A percentile compares a stretch with the other conserved stretches of the same genome.
phyloP scores from a whole-genome alignment of 257 asterid species.

The Solanum piurae region DNA sequence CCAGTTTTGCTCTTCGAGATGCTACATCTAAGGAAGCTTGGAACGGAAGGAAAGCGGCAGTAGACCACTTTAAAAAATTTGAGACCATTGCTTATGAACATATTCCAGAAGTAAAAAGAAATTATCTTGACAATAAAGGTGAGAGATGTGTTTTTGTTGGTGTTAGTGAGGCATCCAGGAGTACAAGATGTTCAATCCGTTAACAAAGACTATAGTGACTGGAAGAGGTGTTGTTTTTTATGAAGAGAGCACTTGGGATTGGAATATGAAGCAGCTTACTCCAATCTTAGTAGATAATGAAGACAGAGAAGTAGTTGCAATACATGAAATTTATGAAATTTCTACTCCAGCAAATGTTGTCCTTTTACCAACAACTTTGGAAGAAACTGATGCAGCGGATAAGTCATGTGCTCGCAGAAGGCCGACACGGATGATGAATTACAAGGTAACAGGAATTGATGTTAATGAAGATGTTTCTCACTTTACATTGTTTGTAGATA shows the following conservation, averaged over 20 bases:
- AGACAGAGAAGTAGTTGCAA: neutral
- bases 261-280: neutral
- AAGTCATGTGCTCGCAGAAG: neutral
- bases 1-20: neutral
- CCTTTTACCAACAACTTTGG: neutral
- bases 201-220: neutral
- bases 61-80: neutral
- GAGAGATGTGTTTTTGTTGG: neutral
- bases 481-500: neutral
- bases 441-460: neutral
- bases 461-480: neutral
- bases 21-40: neutral
- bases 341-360: neutral
- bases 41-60: neutral
- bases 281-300: neutral
- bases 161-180: neutral
- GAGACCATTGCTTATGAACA: neutral
- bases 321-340: neutral
- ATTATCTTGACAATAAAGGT: neutral
- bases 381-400: neutral
- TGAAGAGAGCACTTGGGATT: neutral
- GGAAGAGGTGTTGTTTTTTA: neutral
- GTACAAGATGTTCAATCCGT: neutral
- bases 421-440: neutral
- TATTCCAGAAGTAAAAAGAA: neutral